Evolutionary conservation across 2,329 filamentous ascomycete species (phyloP).

Genomic region (Colletotrichum sublineola): DNA sequence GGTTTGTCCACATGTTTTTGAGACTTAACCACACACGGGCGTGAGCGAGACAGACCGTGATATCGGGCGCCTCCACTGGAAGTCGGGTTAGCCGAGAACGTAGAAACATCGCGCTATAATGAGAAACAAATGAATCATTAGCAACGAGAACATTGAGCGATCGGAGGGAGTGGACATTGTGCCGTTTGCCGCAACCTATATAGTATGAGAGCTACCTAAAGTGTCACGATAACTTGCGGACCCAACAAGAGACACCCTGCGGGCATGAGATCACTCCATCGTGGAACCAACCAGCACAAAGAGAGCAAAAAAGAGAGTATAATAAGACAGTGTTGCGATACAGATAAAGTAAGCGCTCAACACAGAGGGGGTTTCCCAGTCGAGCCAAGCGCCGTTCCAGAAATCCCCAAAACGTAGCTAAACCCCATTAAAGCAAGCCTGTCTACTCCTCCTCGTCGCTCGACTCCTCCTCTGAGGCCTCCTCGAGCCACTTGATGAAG

Average conservation of each 20-base stretch:
- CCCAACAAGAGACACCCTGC: neutral
- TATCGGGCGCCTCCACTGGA: neutral
- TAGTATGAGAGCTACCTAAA: constrained; percentile 23
- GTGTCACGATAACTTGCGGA: neutral
- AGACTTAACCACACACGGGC: neutral
- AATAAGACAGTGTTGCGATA: neutral
- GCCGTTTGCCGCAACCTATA: constrained; percentile 10
- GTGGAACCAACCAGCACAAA: no score
- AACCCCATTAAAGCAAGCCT: neutral
- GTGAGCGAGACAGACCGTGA: neutral
- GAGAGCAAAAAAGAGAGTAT: neutral
- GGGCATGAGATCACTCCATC: neutral
- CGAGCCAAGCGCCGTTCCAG: neutral
- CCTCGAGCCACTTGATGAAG: constrained; percentile 94
- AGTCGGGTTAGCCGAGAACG: neutral
- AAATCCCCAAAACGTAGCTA: neutral
- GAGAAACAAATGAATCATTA: neutral
- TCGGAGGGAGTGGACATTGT: neutral
- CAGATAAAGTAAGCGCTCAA: neutral
- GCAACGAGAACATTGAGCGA: neutral
- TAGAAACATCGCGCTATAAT: neutral
- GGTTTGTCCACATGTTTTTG: neutral
- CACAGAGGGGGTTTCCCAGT: neutral
- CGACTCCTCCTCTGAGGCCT: constrained; percentile 81
- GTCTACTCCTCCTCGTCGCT: constrained; percentile 68